Conservation (phyloP, 164 flowering plant species). For the Stephania yunnanensis region DNA sequence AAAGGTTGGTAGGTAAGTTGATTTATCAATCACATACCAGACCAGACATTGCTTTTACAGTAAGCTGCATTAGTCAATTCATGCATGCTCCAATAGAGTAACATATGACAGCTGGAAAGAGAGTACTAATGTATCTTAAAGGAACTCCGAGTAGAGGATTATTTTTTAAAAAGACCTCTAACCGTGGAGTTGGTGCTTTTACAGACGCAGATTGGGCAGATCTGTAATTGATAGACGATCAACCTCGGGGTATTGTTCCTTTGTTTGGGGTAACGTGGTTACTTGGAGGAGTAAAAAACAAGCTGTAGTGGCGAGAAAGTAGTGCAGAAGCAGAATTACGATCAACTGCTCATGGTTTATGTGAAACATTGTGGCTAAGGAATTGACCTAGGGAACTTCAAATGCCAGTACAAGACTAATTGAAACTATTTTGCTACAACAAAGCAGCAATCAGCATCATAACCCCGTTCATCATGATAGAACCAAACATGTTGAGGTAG, state of each 20-base stretch:
- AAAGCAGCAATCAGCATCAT: not conserved
- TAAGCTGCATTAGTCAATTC: too few relatives aligned
- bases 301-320: not conserved
- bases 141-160: too few relatives aligned
- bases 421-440: not conserved
- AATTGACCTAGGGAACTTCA: not conserved
- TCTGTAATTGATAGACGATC: not conserved
- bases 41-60: too few relatives aligned
- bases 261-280: not conserved
- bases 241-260: constrained; percentile 1
- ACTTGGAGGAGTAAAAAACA: not conserved
- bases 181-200: not conserved
- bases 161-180: not conserved
- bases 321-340: not conserved
- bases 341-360: too few relatives aligned
- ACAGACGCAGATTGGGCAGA: not conserved
- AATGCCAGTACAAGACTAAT: too few relatives aligned
- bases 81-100: too few relatives aligned
- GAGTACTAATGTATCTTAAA: too few relatives aligned
- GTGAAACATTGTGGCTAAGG: not conserved
- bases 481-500: not conserved
- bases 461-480: not conserved
- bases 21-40: too few relatives aligned
- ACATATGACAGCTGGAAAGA: too few relatives aligned
- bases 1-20: too few relatives aligned